Conservation (phyloP, 345 rosid species). For the Hibiscus tridactylites region DNA sequence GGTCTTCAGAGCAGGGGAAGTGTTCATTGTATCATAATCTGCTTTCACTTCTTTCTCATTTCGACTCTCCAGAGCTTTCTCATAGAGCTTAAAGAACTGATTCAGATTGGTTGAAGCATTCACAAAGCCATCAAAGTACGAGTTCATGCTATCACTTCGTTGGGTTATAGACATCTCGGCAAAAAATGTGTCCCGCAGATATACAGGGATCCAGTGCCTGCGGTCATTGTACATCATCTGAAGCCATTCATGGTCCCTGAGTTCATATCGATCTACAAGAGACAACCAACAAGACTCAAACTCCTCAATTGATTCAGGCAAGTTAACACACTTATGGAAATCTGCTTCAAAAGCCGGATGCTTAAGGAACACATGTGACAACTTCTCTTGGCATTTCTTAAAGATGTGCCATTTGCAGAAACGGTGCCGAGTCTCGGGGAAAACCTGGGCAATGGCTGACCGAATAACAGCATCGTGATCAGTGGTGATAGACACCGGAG, state of each 20-base stretch:
- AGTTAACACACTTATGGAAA: constrained; percentile 37
- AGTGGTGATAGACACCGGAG: constrained; percentile 48
- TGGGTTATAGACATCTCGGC: constrained; percentile 53
- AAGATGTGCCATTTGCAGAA: constrained; percentile 56
- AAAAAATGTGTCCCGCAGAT: constrained; percentile 50
- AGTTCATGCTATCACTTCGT: constrained; percentile 46
- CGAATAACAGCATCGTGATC: constrained; percentile 45
- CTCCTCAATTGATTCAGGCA: constrained; percentile 32
- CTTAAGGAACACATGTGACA: constrained; percentile 31
- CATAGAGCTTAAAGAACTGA: constrained; percentile 44
- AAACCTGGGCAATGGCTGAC: constrained; percentile 42
- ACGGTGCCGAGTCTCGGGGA: constrained; percentile 49
- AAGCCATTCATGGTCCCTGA: constrained; percentile 54
- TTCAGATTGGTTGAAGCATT: constrained; percentile 48
- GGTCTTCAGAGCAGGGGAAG: constrained; percentile 32
- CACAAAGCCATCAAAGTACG: constrained; percentile 58
- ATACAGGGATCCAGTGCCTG: constrained; percentile 58
- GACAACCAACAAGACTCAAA: constrained; percentile 37
- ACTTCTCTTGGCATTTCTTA: constrained; percentile 37
- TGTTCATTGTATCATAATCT: constrained; percentile 38
- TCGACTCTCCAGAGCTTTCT: constrained; percentile 41
- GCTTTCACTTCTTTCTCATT: constrained; percentile 44
- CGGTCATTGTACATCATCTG: constrained; percentile 43
- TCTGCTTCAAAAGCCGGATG: constrained; percentile 40
- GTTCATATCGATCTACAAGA: constrained; percentile 37